Conservation (phyloP, 31 red algal species). For the Odonthalia washingtoniensis region DNA sequence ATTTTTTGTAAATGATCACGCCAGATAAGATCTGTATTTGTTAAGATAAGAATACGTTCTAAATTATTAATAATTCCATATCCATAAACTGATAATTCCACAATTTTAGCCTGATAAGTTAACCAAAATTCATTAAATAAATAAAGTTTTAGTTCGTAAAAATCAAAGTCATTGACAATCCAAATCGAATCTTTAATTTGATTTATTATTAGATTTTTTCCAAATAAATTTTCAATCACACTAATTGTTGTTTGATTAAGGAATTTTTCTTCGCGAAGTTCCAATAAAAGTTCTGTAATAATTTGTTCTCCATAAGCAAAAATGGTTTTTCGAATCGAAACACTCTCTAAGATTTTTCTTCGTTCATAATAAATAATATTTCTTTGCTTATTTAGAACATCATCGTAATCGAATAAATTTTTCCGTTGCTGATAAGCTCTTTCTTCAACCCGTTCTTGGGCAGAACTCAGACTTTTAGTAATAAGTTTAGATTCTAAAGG, state of each 20-base stretch:
- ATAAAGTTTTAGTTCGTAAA: background rate
- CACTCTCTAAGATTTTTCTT: constrained; percentile 47
- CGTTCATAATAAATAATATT: constrained; percentile 72
- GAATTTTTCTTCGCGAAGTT: background rate
- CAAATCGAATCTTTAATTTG: background rate
- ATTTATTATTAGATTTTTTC: background rate
- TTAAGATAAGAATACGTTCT: constrained; percentile 4
- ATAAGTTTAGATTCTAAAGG: constrained; percentile 89
- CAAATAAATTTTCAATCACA: constrained; percentile 21
- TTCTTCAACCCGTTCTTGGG: constrained; percentile 83
- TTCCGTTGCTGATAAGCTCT: constrained; percentile 83
- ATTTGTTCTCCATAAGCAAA: background rate
- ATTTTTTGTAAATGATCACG: background rate
- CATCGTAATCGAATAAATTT: constrained; percentile 84
- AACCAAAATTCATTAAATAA: constrained; percentile 5
- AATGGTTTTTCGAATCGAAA: background rate
- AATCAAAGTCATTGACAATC: background rate
- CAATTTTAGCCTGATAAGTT: constrained; percentile 6
- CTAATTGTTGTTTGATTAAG: no score
- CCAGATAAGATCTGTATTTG: background rate
- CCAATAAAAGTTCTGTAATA: constrained; percentile 2
- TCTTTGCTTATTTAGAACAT: constrained; percentile 86
- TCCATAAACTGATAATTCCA: background rate
- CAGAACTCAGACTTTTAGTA: constrained; percentile 64
- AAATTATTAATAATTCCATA: background rate